Conservation (phyloP, 1,284 basidiomycete genomes). For the Boletus sp. region DNA sequence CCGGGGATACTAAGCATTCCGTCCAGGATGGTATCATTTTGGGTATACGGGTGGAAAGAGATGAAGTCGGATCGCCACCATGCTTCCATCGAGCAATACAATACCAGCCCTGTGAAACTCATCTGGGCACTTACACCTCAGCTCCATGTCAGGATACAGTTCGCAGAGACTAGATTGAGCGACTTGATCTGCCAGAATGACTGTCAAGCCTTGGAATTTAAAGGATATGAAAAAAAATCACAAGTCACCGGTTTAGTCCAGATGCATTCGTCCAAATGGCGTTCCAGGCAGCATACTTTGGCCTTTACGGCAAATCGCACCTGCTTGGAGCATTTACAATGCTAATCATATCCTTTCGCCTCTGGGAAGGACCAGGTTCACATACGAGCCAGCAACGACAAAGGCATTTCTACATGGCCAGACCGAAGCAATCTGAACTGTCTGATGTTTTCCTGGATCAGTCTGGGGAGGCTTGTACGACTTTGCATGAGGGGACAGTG, state of each 20-base stretch:
- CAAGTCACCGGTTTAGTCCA: constrained; percentile 89
- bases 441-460: constrained; percentile 41
- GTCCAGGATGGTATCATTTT: too few relatives aligned
- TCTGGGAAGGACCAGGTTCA: constrained; percentile 88
- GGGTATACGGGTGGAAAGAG: too few relatives aligned
- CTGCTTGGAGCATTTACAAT: not conserved
- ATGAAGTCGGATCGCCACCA: constrained; percentile 24
- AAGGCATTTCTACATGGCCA: constrained; percentile 94
- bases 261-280: constrained; percentile 98
- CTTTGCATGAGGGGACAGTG: constrained; percentile 82
- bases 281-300: constrained; percentile 96
- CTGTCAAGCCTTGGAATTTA: constrained; percentile 90
- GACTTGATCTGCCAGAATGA: constrained; percentile 99
- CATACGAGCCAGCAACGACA: constrained; percentile 99
- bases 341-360: not conserved
- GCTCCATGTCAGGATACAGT: constrained; percentile 85
- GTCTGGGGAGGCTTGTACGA: constrained; percentile 60
- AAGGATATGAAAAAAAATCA: constrained; percentile 85
- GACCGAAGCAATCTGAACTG: constrained; percentile 91
- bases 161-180: constrained; percentile 92
- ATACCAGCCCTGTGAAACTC: constrained; percentile 92
- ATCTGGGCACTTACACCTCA: constrained; percentile 90
- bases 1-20: constrained; percentile 9
- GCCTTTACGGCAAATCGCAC: constrained; percentile 73
- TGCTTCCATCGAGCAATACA: constrained; percentile 42